Percentiles rank a stretch among this genome's conserved stretches.
phyloP scores from a whole-genome alignment of 2,329 filamentous ascomycete genomes.

The Aureobasidium melanogenum region DNA sequence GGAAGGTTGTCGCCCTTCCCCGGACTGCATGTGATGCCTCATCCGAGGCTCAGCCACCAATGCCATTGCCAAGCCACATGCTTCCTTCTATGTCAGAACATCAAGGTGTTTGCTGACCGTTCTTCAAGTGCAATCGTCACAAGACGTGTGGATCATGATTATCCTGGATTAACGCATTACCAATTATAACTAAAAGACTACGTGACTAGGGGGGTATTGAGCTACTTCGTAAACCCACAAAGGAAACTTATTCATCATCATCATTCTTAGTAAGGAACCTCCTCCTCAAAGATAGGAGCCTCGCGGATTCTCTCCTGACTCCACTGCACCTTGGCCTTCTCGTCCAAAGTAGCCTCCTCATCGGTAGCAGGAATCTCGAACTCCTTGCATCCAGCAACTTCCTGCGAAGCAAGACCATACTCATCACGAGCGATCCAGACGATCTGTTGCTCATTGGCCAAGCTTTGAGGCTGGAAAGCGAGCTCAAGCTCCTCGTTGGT shows the following conservation, averaged over 20 bases:
- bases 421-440: conserved; percentile 39
- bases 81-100: neutral
- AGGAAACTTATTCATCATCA: neutral
- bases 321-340: conserved; percentile 38
- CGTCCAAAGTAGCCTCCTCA: conserved; percentile 36
- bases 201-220: neutral
- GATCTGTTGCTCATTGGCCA: conserved; percentile 34
- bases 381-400: conserved; percentile 33
- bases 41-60: neutral
- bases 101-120: neutral
- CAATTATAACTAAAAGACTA: neutral
- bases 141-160: no score
- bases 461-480: conserved; percentile 36
- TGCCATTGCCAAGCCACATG: neutral
- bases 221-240: neutral
- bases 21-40: neutral
- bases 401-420: conserved; percentile 34
- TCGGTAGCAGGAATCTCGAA: conserved; percentile 34
- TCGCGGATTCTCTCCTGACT: conserved; percentile 32
- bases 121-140: no score
- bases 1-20: neutral
- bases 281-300: conserved; percentile 34
- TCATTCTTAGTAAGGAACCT: conserved; percentile 7
- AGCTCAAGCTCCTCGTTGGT: conserved; percentile 26
- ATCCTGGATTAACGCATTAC: neutral